Percentiles rank a stretch among this genome's conserved stretches.
Evolutionary conservation across 2,329 filamentous ascomycete species (phyloP).

Genomic region (Trichoderma sp.): DNA sequence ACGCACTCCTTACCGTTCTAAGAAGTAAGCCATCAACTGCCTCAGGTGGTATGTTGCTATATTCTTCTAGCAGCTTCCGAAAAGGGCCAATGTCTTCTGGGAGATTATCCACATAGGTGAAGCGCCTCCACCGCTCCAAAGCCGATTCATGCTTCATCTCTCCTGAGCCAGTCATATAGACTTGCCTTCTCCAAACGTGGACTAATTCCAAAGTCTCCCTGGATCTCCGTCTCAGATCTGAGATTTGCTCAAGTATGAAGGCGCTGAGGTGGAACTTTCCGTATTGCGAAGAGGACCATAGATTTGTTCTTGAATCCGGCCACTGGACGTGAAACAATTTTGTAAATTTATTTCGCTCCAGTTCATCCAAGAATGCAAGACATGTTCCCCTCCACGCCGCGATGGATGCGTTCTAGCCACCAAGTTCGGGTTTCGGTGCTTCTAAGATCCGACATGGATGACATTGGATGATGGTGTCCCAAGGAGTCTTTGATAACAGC

Average conservation of each 20-base stretch:
- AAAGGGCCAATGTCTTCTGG: neutral
- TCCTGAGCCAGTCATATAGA: neutral
- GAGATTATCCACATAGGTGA: neutral
- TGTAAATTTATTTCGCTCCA: neutral
- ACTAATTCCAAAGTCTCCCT: neutral
- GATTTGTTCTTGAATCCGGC: neutral
- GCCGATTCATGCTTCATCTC: neutral
- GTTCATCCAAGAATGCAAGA: neutral
- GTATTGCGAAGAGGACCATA: neutral
- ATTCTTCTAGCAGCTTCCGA: neutral
- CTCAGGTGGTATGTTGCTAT: neutral
- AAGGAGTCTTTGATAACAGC: neutral
- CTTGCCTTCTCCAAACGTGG: neutral
- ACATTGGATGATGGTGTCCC: neutral
- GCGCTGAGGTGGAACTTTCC: neutral
- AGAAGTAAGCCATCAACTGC: neutral
- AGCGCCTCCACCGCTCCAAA: neutral
- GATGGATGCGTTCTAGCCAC: neutral
- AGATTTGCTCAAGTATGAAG: neutral
- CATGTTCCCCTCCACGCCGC: neutral
- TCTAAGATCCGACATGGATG: neutral
- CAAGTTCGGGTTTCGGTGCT: slow-evolving; percentile 7
- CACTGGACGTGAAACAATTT: neutral
- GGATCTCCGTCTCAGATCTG: neutral
- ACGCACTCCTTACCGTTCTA: neutral